Base-by-base conservation (phyloP, 768 basidiomycete species). In the Astraeus odoratus region DNA sequence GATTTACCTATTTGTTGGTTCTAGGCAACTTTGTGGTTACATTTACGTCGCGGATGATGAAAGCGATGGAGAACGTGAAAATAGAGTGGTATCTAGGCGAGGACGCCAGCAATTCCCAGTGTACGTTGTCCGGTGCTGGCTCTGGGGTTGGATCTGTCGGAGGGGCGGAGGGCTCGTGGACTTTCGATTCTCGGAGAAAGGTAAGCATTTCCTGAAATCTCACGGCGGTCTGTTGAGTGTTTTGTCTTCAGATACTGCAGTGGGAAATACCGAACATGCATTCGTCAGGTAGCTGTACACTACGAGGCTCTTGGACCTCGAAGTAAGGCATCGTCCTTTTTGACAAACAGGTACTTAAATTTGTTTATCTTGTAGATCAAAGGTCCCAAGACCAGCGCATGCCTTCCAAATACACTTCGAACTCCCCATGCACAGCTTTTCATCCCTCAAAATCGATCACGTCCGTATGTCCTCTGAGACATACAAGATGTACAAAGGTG, bases 401-500 rank as follows among this genome's bases (percentile, higher is more conserved):
- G 82, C 88, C 3, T 71, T 94, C 42, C 77, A 79, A 54, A 71
- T 90, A 38, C 69, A 68, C 16, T 95, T 90, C 60, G 76, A 81
- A 34, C 74, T 92, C 23, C 76, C 80, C 19, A 55, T 78, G 12
- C 69, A 86, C 57, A 81, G 81, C 27, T 88, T 83, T 60, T 90
- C 89, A 5, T 74, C 84, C 16, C 68, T 95, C 37, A 88, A 86
- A 55, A 82, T 95, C 4, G 88, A 93, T 48, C 86, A 92, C 54
- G 74, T 95, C 35, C 89, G 81, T 63, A 68, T 89, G 22, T 81
- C 72, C 2, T 82, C 85, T 10, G 89, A 93, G 60, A 65, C 64
- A 9, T 94, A 94, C 64, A 95, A 94, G 64, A 86, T 87, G 9
- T 96, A 86, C 67, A 95, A 94, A 63, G 93, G 93, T 13, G 84